Base-by-base conservation (phyloP, 1,284 basidiomycete species). In the Inonotus obliquus region DNA sequence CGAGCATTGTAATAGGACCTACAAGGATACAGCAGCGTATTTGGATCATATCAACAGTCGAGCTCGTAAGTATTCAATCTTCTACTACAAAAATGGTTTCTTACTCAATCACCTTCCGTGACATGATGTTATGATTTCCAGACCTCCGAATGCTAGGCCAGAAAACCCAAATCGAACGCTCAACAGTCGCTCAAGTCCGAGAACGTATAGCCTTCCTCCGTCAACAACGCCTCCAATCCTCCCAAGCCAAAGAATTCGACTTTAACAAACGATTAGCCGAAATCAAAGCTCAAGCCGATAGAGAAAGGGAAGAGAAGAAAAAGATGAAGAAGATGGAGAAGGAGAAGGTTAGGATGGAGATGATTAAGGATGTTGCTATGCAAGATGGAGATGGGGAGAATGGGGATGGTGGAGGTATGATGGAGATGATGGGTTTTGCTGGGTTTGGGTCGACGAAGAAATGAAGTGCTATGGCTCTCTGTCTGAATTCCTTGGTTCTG, bases 31-130 rank as follows among this genome's bases (percentile, higher is more conserved):
- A 63, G 82, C 89, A 27, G 91, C 87, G 1, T 99, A 98, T 72
- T 79, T 99, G 55, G 96, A 99, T 73, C 97, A 99, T 73, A 86
- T 99, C 61, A 99, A 99, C 74, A 89, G 92, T 54, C 83, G 95
- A 76, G 86, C 87, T 64, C 97, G 95, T 97, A 73, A 72, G 93
- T 86, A 32, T 56, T 23, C 65, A 2, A 63, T 37, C 53, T 54
- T 11, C 25, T 54, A n/a, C 59, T 29, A 35, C n/a, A n/a, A n/a
- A n/a, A n/a, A n/a, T 37, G 44, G n/a, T 37, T 52, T 39, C 54
- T 2, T 47, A 19, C 61, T 17, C 55, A 54, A 54, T 32, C 44
- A 61, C 4, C 39, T 23, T 25, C 17, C 17, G 19, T n/a, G n/a
- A n/a, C n/a, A n/a, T n/a, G n/a, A n/a, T n/a, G n/a, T n/a, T n/a